These are phyloP conservation scores for Pseudofabraea citricarpa DNA, from an alignment of 2,329 filamentous ascomycete species.

Conservation along the genomic window DNA sequence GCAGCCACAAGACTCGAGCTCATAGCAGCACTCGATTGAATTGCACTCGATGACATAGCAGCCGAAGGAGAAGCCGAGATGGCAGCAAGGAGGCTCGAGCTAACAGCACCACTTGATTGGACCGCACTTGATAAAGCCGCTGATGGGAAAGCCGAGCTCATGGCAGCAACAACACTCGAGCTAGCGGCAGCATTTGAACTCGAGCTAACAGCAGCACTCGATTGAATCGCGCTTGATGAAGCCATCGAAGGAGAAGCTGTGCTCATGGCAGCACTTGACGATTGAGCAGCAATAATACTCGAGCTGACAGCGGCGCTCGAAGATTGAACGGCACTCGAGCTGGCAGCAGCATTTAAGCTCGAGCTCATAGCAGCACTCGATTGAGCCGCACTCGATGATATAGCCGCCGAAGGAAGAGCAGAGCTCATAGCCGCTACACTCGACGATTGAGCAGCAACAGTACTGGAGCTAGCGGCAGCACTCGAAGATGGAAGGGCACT, in stretches of 20 bases:
- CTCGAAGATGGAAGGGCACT: not conserved
- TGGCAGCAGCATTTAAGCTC: not conserved
- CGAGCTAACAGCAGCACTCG: no score
- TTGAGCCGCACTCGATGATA: not conserved
- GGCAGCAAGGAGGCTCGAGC: not conserved
- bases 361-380: not conserved
- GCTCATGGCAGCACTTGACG: no score
- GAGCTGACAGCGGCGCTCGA: not conserved
- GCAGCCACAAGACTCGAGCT: not conserved
- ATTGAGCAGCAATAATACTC: no score
- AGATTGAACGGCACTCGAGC: not conserved
- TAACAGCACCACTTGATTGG: not conserved
- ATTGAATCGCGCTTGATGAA: no score
- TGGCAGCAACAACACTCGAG: not conserved
- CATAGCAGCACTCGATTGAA: not conserved
- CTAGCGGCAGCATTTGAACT: not conserved
- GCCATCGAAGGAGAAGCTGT: no score
- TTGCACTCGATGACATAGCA: not conserved
- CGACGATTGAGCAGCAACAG: not conserved
- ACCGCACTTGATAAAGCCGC: no score
- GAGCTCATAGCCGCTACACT: no score
- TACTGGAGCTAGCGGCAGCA: not conserved
- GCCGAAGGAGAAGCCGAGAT: not conserved
- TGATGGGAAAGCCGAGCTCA: no score
- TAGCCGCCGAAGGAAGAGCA: not conserved